Percentiles rank a stretch among this genome's conserved stretches.
Evolutionary conservation across 768 basidiomycete genomes (phyloP).

Genomic region (Chalciporus pseudorubinellus): DNA sequence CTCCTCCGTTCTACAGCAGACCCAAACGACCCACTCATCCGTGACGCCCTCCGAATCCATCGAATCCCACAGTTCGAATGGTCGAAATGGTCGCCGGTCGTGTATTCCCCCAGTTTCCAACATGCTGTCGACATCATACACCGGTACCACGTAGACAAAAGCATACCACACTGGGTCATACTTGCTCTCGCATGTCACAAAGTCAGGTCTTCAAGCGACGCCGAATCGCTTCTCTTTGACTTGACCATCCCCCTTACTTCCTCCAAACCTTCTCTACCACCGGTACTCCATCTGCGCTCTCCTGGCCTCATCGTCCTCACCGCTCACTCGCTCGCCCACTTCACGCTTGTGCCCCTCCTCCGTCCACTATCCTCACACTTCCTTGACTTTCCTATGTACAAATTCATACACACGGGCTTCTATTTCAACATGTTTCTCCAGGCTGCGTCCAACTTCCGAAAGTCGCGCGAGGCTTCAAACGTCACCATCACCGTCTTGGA

Average conservation of each 20-base stretch:
- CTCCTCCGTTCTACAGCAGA: conserved; percentile 25
- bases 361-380: conserved; percentile 44
- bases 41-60: conserved; percentile 33
- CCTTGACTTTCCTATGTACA: conserved; percentile 29
- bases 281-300: conserved; percentile 1
- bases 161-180: conserved; percentile 53
- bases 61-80: conserved; percentile 38
- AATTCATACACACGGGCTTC: conserved; percentile 19
- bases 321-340: conserved; percentile 47
- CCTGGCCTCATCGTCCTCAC: conserved; percentile 22
- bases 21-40: conserved; percentile 2
- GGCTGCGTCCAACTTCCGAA: conserved; percentile 44
- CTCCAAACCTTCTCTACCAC: conserved; percentile 23
- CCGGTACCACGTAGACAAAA: background rate
- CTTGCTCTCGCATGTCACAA: conserved; percentile 48
- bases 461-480: conserved; percentile 39
- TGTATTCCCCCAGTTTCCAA: conserved; percentile 36
- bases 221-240: conserved; percentile 41
- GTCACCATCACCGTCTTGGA: conserved; percentile 41
- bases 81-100: conserved; percentile 37
- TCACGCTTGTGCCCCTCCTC: conserved; percentile 47
- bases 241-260: conserved; percentile 43
- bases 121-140: conserved; percentile 27
- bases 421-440: conserved; percentile 55
- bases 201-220: conserved; percentile 45